Base-by-base conservation (phyloP, 257 asterid species). In the Nicotiana obtusifolia region DNA sequence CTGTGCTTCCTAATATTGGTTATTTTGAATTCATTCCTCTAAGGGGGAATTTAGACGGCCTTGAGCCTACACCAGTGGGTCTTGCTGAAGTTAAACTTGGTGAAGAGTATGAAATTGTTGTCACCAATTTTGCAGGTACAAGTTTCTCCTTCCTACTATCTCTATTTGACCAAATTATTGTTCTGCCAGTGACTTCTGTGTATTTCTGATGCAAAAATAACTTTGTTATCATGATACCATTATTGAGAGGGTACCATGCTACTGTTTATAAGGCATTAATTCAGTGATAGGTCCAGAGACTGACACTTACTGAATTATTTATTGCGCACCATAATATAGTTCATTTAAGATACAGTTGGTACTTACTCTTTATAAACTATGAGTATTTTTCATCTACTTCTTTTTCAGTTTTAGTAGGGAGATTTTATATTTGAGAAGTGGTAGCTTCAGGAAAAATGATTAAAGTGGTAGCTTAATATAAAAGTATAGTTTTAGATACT, bases 21-120 rank as follows among this genome's bases (percentile, higher is more conserved):
- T 96, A 89, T 69, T 96, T 94, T 49, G 98, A 96, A 80, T 96
- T 96, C 67, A 88, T 96, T 81, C 98, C 97, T 47, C 83, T 95
- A 79, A 86, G 80, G 41, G 88, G 82, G 62, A 85, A 64, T 15
- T 17, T 20, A 5, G 75, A 61, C 82, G 85, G 87, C 77, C 79
- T 54, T 7, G 90, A 91, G 82, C 78, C 88, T 9, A 56, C 82
- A 64, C 91, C 98, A 0, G 87, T 96, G 15, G 95, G 92, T 52
- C 89, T 96, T 3, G 90, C 95, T 37, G 97, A 93, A 56, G 97
- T 95, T 56, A 84, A 88, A 81, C 84, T 89, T 59, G 99, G 90
- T 3, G 92, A 92, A 84, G 96, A 92, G 90, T 93, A 95, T 67
- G 97, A 95, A 91, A 86, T 95, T 53, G 66, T 92, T 53, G 76